Evolutionary conservation across 169 alveolate genomes (phyloP), one percentile per base, ranked within the genome.

Genomic region (Cryptosporidium tyzzeri): DNA sequence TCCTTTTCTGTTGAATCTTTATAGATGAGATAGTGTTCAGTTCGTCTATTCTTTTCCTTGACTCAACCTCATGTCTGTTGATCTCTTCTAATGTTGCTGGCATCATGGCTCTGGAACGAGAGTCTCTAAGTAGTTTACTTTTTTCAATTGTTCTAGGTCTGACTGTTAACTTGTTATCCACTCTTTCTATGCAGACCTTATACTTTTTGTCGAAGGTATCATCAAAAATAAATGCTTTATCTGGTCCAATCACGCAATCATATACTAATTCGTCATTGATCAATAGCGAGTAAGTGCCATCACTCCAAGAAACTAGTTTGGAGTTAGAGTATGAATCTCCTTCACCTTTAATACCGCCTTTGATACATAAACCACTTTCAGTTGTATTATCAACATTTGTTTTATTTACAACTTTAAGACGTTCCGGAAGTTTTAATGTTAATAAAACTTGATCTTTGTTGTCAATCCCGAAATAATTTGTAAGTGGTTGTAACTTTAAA

Each of bases 231-330:
- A 41, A 41, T 37, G 89, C 89, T 39, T 80, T 80, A 31, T 80
- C 89, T 23, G 8, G 21, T 31, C 89, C 89, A 3, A 80, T n/a
- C 1, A 80, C 41, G 48, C 89, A 80, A 48, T 80, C 89, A 33
- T 80, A 80, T 45, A 73, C 61, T 61, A 62, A 10, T 21, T 41
- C 41, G 14, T 53, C 39, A 35, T 65, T 65, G 48, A 80, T 67
- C 0, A 44, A 8, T 44, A 80, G 26, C 3, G 89, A 80, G 55
- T 62, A 80, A n/a, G 80, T 80, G 9, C 75, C 75, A 14, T 80
- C 89, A 21, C 89, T 80, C 89, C 89, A 80, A 65, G 80, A 65
- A 29, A 80, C 75, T 9, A 80, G 44, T 50, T 44, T 80, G 21
- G 89, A 61, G 44, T 80, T 80, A n/a, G 75, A 61, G 21, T 80